A percentile compares a stretch with the other conserved stretches of the same genome.
Evolutionary conservation across 1,284 basidiomycete species (phyloP).

Genomic region (Cutaneotrichosporon arboriforme): DNA sequence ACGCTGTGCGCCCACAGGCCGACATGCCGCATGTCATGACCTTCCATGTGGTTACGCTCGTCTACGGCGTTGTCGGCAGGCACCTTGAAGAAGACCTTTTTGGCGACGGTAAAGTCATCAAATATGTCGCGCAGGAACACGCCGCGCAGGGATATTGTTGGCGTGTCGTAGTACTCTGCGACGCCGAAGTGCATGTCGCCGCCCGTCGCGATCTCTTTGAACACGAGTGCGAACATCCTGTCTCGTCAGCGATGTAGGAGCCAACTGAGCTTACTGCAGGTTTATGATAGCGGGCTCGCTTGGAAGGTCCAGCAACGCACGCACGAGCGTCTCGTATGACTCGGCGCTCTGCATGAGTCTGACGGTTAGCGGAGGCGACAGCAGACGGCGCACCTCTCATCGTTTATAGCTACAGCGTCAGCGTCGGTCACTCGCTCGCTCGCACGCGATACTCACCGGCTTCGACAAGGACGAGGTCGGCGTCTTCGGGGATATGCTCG

Average conservation of each 20-base stretch:
- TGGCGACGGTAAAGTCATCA: conserved; percentile 6
- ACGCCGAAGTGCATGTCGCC: not conserved
- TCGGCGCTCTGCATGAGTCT: no score
- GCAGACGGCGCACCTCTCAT: not conserved
- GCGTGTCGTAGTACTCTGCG: conserved; percentile 35
- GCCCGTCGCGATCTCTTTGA: not conserved
- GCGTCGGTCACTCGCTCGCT: no score
- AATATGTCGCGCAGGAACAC: conserved; percentile 17
- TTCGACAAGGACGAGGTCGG: not conserved
- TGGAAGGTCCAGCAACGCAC: not conserved
- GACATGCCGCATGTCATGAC: conserved; percentile 33
- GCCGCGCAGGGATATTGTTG: conserved; percentile 33
- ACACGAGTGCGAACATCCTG: not conserved
- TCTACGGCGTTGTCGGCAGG: not conserved
- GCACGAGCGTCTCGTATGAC: conserved; percentile 10
- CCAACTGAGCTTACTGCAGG: not conserved
- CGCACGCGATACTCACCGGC: not conserved
- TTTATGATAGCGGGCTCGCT: conserved; percentile 5
- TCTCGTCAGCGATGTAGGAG: not conserved
- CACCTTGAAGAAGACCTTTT: conserved; percentile 3
- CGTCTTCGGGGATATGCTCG: not conserved
- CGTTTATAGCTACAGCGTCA: not conserved
- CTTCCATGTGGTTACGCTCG: not conserved
- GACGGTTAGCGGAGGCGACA: no score
- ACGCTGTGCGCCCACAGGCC: conserved; percentile 18